Evolutionary conservation across 805 yeast genomes (phyloP).

Genomic region (Starmerella etchellsii): DNA sequence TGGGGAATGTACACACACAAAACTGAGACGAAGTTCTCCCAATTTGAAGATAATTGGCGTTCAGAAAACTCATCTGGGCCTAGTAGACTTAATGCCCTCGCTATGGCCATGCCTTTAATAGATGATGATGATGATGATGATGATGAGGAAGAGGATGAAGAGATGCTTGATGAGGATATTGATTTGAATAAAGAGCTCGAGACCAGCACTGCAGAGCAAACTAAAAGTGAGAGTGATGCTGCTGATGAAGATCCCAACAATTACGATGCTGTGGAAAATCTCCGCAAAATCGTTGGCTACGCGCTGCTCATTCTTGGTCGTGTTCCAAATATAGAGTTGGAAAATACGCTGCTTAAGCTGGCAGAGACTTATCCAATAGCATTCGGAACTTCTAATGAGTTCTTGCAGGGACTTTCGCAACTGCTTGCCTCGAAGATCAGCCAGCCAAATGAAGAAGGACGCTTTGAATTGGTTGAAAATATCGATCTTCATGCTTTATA

Average conservation of each 20-base stretch:
- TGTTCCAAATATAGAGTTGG: background rate
- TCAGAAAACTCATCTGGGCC: background rate
- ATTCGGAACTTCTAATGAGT: constrained; percentile 2
- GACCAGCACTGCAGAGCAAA: background rate
- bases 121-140: constrained; percentile 16
- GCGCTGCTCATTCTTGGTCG: background rate
- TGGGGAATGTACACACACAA: constrained; percentile 4
- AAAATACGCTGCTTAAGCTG: background rate
- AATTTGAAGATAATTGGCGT: background rate
- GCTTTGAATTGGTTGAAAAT: background rate
- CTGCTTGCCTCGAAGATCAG: background rate
- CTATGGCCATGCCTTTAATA: constrained; percentile 15
- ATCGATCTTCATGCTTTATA: background rate
- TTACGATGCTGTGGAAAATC: background rate
- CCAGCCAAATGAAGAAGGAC: background rate
- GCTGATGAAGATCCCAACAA: background rate
- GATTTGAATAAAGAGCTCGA: background rate
- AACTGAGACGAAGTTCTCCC: background rate
- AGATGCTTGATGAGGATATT: background rate
- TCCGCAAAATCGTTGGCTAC: background rate
- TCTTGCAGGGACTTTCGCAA: background rate
- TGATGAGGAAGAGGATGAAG: background rate
- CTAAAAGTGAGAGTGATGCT: background rate
- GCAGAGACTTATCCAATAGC: background rate
- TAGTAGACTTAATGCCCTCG: constrained; percentile 7